phyloP scores from a whole-genome alignment of 345 rosid genomes.

The Brassica juncea region DNA sequence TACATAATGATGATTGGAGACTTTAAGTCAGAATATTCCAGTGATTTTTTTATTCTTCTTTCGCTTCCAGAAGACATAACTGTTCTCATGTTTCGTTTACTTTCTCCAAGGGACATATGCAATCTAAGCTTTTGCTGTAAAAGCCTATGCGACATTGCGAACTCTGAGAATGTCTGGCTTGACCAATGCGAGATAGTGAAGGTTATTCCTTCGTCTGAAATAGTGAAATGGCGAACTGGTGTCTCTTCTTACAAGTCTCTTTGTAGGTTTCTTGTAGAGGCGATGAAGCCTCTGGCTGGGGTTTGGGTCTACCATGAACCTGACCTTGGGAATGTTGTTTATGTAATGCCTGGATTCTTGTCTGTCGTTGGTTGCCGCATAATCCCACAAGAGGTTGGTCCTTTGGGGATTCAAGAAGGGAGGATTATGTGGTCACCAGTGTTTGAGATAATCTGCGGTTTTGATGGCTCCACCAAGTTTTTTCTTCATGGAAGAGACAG shows the following conservation, averaged over 20 bases:
- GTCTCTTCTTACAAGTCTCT: background rate
- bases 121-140: conserved; percentile 66
- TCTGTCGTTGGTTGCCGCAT: background rate
- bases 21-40: background rate
- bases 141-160: conserved; percentile 45
- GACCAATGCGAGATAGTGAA: background rate
- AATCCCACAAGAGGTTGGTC: background rate
- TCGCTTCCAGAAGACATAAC: conserved; percentile 72
- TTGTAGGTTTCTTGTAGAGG: background rate
- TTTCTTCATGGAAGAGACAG: background rate
- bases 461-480: background rate
- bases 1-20: background rate
- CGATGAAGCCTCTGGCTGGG: background rate
- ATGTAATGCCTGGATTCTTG: background rate
- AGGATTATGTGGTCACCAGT: background rate
- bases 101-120: conserved; percentile 59
- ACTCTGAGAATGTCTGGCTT: conserved; percentile 50
- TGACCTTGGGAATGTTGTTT: background rate
- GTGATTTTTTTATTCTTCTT: background rate
- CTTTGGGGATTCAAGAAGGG: too few species aligned
- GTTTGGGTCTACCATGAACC: background rate
- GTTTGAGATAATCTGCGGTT: background rate
- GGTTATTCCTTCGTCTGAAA: background rate
- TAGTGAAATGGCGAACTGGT: background rate
- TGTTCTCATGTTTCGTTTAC: conserved; percentile 51